Evolutionary conservation across 2,329 filamentous ascomycete species (phyloP).

Genomic region (Cercospora zeina): DNA sequence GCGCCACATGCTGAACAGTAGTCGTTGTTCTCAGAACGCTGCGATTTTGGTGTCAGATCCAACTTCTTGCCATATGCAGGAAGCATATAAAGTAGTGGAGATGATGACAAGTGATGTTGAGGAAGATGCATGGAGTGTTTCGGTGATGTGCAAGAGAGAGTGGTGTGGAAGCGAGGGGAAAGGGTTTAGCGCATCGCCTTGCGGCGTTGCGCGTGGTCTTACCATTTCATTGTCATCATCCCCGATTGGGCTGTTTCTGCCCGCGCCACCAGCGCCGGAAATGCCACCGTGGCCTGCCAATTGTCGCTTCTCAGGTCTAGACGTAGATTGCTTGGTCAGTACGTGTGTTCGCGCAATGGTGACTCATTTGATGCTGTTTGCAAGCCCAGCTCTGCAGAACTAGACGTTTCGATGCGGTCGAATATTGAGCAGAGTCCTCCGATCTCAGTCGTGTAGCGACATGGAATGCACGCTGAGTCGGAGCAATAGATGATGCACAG

Average conservation of each 20-base stretch:
- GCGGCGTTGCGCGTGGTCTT: conserved; percentile 45
- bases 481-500: not conserved
- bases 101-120: conserved; percentile 32
- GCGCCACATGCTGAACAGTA: conserved; percentile 84
- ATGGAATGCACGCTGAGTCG: not conserved
- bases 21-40: conserved; percentile 71
- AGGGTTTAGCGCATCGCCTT: conserved; percentile 36
- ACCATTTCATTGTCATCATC: conserved; percentile 60
- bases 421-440: not conserved
- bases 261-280: conserved; percentile 61
- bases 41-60: conserved; percentile 45
- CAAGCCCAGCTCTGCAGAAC: conserved; percentile 29
- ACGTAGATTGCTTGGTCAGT: conserved; percentile 36
- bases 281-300: conserved; percentile 67
- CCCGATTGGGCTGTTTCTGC: conserved; percentile 62
- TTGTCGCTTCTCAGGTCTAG: conserved; percentile 75
- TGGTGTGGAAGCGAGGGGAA: conserved; percentile 45
- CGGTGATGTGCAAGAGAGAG: conserved; percentile 30
- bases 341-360: conserved; percentile 18
- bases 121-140: conserved; percentile 37
- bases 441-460: not conserved
- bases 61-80: conserved; percentile 25
- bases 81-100: conserved; percentile 26
- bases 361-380: conserved; percentile 13
- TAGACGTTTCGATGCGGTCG: conserved; percentile 12